These are phyloP conservation scores for Scalesia atractyloides DNA, from an alignment of 129 eudicot genomes.

Conservation along the genomic window DNA sequence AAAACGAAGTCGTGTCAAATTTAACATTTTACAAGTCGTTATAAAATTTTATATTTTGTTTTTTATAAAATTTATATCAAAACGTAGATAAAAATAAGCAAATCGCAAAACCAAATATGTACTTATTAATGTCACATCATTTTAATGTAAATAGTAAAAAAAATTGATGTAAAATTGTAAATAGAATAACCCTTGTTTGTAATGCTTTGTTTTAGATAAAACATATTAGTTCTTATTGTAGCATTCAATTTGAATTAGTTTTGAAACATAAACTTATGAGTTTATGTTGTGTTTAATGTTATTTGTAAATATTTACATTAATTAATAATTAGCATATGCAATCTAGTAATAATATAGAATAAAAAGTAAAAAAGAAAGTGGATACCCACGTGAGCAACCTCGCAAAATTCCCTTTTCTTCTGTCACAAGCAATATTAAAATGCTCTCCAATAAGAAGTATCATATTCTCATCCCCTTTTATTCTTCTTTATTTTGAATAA, in stretches of 20 bases:
- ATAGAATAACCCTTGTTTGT: too few species aligned
- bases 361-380: constrained; percentile 7
- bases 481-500: constrained; percentile 6
- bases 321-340: constrained; percentile 2
- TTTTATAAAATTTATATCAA: too few species aligned
- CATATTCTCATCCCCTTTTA: constrained; percentile 19
- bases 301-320: not conserved
- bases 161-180: too few species aligned
- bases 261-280: not conserved
- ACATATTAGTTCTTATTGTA: not conserved
- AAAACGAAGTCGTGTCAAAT: too few species aligned
- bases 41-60: too few species aligned
- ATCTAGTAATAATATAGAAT: constrained; percentile 2
- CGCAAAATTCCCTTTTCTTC: constrained; percentile 54
- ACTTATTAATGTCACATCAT: too few species aligned
- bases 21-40: too few species aligned
- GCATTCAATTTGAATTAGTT: not conserved
- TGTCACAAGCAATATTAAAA: constrained; percentile 52
- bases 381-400: constrained; percentile 50
- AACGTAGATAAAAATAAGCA: too few species aligned
- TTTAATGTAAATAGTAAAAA: too few species aligned
- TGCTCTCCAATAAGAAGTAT: constrained; percentile 28
- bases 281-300: not conserved
- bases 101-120: too few species aligned
- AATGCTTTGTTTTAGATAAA: not conserved